Conservation (phyloP, 495 filamentous ascomycete genomes). For the Lophium mytilinum region DNA sequence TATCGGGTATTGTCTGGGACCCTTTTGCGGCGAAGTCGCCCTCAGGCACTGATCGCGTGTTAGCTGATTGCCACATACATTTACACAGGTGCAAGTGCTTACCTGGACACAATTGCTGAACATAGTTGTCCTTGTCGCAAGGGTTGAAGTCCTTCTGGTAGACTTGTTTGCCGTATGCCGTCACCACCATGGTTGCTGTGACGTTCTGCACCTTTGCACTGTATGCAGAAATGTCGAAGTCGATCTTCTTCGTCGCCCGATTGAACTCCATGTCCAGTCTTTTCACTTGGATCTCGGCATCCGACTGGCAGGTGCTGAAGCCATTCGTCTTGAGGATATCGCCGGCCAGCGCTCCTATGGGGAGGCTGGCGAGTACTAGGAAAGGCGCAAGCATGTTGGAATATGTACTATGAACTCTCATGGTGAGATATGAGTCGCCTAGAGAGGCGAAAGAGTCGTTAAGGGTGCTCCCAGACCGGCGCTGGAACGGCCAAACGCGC, state of each 20-base stretch:
- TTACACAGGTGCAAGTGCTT: slow-evolving; percentile 28
- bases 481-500: background rate
- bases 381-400: slow-evolving; percentile 27
- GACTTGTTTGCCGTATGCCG: slow-evolving; percentile 76
- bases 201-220: slow-evolving; percentile 72
- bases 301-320: slow-evolving; percentile 64
- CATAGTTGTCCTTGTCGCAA: slow-evolving; percentile 55
- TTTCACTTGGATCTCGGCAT: slow-evolving; percentile 61
- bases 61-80: background rate
- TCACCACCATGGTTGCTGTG: slow-evolving; percentile 66
- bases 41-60: slow-evolving; percentile 50
- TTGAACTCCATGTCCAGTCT: slow-evolving; percentile 73
- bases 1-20: slow-evolving; percentile 54
- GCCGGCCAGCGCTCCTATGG: slow-evolving; percentile 43
- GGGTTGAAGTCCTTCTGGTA: slow-evolving; percentile 79
- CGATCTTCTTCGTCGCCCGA: slow-evolving; percentile 57
- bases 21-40: slow-evolving; percentile 69
- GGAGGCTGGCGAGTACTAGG: slow-evolving; percentile 34
- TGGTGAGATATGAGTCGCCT: slow-evolving; percentile 13
- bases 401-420: slow-evolving; percentile 22
- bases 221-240: slow-evolving; percentile 76
- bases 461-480: background rate
- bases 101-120: slow-evolving; percentile 77
- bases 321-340: slow-evolving; percentile 74
- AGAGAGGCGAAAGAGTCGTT: background rate